These are phyloP conservation scores for Fonsecaea multimorphosa DNA, from an alignment of 2,329 filamentous ascomycete genomes.

Conservation along the genomic window DNA sequence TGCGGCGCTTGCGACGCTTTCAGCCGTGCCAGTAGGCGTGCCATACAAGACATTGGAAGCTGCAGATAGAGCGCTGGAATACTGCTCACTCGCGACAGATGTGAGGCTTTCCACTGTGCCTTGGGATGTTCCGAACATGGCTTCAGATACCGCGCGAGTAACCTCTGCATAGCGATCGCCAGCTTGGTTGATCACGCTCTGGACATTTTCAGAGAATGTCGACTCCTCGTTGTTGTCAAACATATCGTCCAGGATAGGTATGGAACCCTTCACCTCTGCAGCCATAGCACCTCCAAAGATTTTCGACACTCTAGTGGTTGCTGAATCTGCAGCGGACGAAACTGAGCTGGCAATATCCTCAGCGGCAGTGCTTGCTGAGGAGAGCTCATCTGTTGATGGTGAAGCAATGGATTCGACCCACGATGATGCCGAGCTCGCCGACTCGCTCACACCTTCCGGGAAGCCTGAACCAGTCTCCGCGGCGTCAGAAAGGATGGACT, in stretches of 20 bases:
- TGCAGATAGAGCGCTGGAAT: constrained; percentile 62
- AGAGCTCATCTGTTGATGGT: constrained; percentile 11
- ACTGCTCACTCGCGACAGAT: constrained; percentile 63
- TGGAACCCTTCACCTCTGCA: constrained; percentile 55
- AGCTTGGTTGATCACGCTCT: constrained; percentile 59
- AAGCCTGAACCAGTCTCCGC: constrained; percentile 19
- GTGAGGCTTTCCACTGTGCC: constrained; percentile 58
- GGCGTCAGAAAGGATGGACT: constrained; percentile 25
- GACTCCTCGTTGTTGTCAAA: constrained; percentile 55
- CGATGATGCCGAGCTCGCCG: constrained; percentile 25
- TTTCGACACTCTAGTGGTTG: constrained; percentile 25
- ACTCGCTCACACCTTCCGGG: constrained; percentile 9
- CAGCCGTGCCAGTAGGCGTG: constrained; percentile 49
- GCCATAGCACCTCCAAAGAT: constrained; percentile 52
- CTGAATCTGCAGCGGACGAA: constrained; percentile 27
- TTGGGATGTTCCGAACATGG: constrained; percentile 56
- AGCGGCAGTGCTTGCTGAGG: constrained; percentile 18
- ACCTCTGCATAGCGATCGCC: constrained; percentile 61
- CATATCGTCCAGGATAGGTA: constrained; percentile 58
- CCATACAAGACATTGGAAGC: constrained; percentile 64
- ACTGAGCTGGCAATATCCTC: constrained; percentile 30
- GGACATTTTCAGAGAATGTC: constrained; percentile 58
- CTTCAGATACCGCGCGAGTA: constrained; percentile 63
- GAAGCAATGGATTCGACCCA: constrained; percentile 18
- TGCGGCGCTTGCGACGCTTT: constrained; percentile 58